phyloP scores from a whole-genome alignment of 495 filamentous ascomycete genomes.

The Aspergillus olivimuriae region DNA sequence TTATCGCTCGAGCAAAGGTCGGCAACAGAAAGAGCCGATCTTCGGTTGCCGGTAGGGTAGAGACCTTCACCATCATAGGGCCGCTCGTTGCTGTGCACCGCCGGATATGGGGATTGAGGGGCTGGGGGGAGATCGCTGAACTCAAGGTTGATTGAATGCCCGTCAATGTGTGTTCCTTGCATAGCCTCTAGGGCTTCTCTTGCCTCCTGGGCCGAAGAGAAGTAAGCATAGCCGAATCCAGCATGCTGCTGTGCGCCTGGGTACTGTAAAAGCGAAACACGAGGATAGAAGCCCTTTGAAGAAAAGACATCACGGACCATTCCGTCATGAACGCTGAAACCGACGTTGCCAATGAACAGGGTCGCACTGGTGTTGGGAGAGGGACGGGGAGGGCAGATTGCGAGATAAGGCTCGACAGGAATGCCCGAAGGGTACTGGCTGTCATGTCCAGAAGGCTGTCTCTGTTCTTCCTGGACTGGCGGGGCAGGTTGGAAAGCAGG shows the following conservation, averaged over 20 bases:
- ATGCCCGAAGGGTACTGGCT: neutral
- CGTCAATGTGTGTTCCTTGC: constrained; percentile 70
- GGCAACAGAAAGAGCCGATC: neutral
- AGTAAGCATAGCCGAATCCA: constrained; percentile 89
- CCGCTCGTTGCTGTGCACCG: too few species aligned
- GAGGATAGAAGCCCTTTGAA: constrained; percentile 60
- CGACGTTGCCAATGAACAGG: constrained; percentile 88
- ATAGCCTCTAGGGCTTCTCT: constrained; percentile 65
- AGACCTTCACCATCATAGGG: neutral
- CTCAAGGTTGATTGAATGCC: constrained; percentile 82
- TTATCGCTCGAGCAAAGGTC: constrained; percentile 3
- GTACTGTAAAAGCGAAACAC: constrained; percentile 82
- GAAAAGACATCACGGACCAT: constrained; percentile 69
- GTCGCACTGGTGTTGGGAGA: constrained; percentile 44
- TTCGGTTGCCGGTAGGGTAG: neutral
- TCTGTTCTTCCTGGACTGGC: too few species aligned
- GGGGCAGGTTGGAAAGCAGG: too few species aligned
- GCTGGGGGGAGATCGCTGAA: constrained; percentile 49
- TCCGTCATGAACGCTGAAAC: constrained; percentile 72
- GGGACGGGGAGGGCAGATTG: constrained; percentile 21
- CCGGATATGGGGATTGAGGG: too few species aligned
- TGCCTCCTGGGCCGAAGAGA: constrained; percentile 69
- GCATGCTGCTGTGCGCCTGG: constrained; percentile 71
- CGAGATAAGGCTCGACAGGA: constrained; percentile 17
- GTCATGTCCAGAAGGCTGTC: too few species aligned